Percentiles rank a stretch among this genome's conserved stretches.
Evolutionary conservation across 2,329 filamentous ascomycete species (phyloP).

Genomic region (Dothideomycetidae sp.): DNA sequence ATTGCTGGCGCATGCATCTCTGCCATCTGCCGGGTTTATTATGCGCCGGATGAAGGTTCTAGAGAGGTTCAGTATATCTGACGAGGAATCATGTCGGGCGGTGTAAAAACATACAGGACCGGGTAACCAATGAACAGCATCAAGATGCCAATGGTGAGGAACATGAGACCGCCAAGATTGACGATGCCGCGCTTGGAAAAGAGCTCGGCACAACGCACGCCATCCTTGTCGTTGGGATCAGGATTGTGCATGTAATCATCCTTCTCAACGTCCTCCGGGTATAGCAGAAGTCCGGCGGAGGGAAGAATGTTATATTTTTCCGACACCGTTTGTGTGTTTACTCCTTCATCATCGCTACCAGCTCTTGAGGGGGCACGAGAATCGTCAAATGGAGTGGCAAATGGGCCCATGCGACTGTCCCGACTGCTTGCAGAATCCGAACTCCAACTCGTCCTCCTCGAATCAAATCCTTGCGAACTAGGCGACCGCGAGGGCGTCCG

Average conservation of each 20-base stretch:
- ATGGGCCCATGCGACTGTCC: conserved; percentile 38
- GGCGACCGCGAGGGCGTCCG: conserved; percentile 37
- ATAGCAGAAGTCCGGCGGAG: conserved; percentile 50
- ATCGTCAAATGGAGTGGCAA: conserved; percentile 44
- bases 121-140: conserved; percentile 56
- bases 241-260: conserved; percentile 61
- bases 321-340: conserved; percentile 59
- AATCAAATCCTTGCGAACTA: conserved; percentile 38
- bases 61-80: too few species aligned
- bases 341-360: conserved; percentile 49
- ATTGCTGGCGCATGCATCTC: conserved; percentile 27
- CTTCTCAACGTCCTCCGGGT: conserved; percentile 59
- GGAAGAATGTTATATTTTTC: conserved; percentile 62
- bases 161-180: conserved; percentile 48
- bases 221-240: conserved; percentile 47
- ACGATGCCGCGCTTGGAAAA: conserved; percentile 49
- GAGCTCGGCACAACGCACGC: conserved; percentile 44
- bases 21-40: conserved; percentile 20
- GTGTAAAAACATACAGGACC: conserved; percentile 41
- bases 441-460: conserved; percentile 50
- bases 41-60: conserved; percentile 44
- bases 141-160: conserved; percentile 48
- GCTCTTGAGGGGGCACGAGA: conserved; percentile 43
- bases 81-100: neutral
- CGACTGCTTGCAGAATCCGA: conserved; percentile 41